Conservation (phyloP, 768 basidiomycete species). For the Tricholoma sp. region DNA sequence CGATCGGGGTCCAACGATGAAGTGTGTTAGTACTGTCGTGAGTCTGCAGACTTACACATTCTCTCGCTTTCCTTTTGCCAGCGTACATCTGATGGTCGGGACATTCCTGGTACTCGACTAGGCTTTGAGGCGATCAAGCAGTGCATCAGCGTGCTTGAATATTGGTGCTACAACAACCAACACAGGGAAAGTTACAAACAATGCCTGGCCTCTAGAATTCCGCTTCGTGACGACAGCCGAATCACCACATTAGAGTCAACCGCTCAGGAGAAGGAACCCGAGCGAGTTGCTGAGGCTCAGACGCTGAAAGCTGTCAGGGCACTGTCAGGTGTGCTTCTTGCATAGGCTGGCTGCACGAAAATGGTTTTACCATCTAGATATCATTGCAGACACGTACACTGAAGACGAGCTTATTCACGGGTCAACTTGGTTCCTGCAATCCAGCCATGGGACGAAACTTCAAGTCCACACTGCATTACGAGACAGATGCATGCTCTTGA, state of each 20-base stretch:
- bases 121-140: no score
- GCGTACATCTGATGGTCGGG: slow-evolving; percentile 9
- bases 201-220: neutral
- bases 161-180: no score
- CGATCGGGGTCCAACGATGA: no score
- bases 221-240: no score
- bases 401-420: slow-evolving; percentile 13
- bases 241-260: no score
- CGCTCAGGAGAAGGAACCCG: slow-evolving; percentile 14
- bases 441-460: neutral
- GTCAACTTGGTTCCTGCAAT: slow-evolving; percentile 18
- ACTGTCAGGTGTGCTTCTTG: neutral
- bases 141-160: slow-evolving; percentile 26
- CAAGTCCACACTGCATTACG: slow-evolving; percentile 15
- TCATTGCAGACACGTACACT: slow-evolving; percentile 2
- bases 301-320: slow-evolving; percentile 14
- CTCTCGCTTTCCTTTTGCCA: no score
- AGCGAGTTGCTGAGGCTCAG: slow-evolving; percentile 14
- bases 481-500: slow-evolving; percentile 27
- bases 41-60: no score
- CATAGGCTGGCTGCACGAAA: no score
- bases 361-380: no score
- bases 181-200: slow-evolving; percentile 10
- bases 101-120: slow-evolving; percentile 18
- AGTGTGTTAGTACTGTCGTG: no score